Evolutionary conservation across 345 rosid genomes (phyloP), one percentile per base, ranked within the genome.

Genomic region (Reutealis trisperma): DNA sequence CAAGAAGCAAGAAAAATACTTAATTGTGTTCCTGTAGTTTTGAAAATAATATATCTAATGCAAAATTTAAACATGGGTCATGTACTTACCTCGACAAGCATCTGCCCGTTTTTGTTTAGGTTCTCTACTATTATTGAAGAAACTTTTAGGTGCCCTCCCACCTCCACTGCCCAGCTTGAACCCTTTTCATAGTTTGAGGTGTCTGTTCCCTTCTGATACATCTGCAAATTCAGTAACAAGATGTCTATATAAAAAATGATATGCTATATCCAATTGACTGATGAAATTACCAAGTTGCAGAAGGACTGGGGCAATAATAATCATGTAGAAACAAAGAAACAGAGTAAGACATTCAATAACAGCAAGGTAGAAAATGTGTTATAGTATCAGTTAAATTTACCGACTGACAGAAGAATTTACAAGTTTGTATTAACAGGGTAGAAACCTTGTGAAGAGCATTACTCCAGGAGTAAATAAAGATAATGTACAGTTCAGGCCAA

Each of bases 121-220:
- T 93, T 91, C 89, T 96, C 97, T 57, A 96, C 98, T n/a, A 93
- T 66, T 63, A 96, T 93, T 24, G 98, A 91, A 81, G 92, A 89
- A 80, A 93, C 94, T 83, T 92, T 92, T 78, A 92, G 88, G 85
- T 89, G 96, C 78, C 97, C 91, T 76, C 98, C 97, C 65, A 96
- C 90, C 82, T 96, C 97, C 74, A 93, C 93, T 3, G 94, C 98
- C 85, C 95, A 91, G 78, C 89, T 91, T 63, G 93, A 86, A 76
- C 92, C 96, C 45, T 87, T 88, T 52, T 88, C 92, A 45, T 72
- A 78, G 74, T 59, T 82, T 62, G 88, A 68, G 67, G 87, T 45
- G 49, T 87, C 87, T n/a, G 62, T 78, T 79, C 88, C 89, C 82
- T 83, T 87, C 72, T 87, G 90, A 80, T 83, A 92, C 87, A 87